Conservation (phyloP, 1,284 basidiomycete genomes). For the Ustilago crameri region DNA sequence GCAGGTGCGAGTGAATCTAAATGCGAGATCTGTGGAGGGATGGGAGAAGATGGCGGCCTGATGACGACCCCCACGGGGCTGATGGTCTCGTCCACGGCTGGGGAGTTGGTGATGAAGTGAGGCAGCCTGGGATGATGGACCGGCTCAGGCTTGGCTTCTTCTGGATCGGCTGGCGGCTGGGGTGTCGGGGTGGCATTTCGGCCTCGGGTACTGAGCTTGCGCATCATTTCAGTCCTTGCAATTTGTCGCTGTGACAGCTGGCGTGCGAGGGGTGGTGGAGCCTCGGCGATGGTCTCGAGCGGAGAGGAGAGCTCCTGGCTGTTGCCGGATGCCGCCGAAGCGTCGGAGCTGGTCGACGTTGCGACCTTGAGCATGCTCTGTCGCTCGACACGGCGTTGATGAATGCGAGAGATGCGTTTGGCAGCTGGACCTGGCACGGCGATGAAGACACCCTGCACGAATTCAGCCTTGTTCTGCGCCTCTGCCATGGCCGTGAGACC, state of each 20-base stretch:
- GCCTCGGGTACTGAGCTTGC: conserved; percentile 54
- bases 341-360: conserved; percentile 1
- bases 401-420: conserved; percentile 44
- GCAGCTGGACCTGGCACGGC: conserved; percentile 46
- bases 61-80: conserved; percentile 39
- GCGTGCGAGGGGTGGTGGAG: conserved; percentile 21
- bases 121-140: conserved; percentile 14
- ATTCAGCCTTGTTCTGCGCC: conserved; percentile 53
- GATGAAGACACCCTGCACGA: conserved; percentile 48
- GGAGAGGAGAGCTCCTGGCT: background rate
- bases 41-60: conserved; percentile 40
- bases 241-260: conserved; percentile 54
- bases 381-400: conserved; percentile 36
- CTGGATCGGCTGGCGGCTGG: conserved; percentile 7
- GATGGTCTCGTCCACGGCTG: conserved; percentile 44
- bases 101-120: conserved; percentile 31
- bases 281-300: conserved; percentile 3
- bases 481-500: conserved; percentile 57
- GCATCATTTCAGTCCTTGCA: conserved; percentile 56
- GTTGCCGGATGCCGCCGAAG: conserved; percentile 8
- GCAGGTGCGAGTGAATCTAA: conserved; percentile 2
- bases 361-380: conserved; percentile 35
- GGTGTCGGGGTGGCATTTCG: conserved; percentile 13
- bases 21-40: conserved; percentile 24
- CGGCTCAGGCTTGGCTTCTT: background rate